A percentile compares a stretch with the other conserved stretches of the same genome.
Evolutionary conservation across 192 early-diverging fungal genomes (phyloP).

Genomic region (Podila epigama): DNA sequence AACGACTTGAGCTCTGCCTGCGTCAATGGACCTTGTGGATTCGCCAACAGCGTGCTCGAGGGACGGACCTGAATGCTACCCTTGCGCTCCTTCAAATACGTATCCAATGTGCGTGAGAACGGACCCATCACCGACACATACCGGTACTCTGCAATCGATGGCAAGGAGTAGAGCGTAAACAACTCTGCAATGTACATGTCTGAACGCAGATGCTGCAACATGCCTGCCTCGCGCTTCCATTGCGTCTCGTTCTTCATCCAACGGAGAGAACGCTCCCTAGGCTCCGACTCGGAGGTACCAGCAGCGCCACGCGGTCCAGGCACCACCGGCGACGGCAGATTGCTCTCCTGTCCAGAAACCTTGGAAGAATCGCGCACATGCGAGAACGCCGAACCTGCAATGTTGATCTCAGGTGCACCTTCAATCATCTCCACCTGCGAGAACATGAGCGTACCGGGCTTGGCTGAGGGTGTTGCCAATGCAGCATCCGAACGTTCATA

Average conservation of each 20-base stretch:
- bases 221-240: slow-evolving; percentile 51
- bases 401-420: slow-evolving; percentile 13
- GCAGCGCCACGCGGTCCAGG: slow-evolving; percentile 28
- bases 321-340: slow-evolving; percentile 20
- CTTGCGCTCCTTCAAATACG: slow-evolving; percentile 32
- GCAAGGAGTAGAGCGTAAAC: slow-evolving; percentile 28
- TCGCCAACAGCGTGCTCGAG: neutral
- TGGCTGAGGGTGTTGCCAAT: slow-evolving; percentile 26
- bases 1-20: slow-evolving; percentile 24
- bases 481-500: slow-evolving; percentile 44
- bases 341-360: slow-evolving; percentile 19
- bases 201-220: slow-evolving; percentile 36
- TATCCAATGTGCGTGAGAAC: slow-evolving; percentile 29
- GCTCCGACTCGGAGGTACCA: slow-evolving; percentile 23
- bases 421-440: slow-evolving; percentile 41
- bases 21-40: slow-evolving; percentile 14
- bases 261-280: slow-evolving; percentile 21
- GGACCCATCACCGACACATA: slow-evolving; percentile 47
- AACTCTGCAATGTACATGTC: slow-evolving; percentile 29
- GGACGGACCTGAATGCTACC: neutral
- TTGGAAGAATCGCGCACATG: slow-evolving; percentile 41
- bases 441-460: slow-evolving; percentile 40
- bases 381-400: slow-evolving; percentile 30
- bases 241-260: slow-evolving; percentile 47
- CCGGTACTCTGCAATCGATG: slow-evolving; percentile 30